Evolutionary conservation across 257 asterid species (phyloP), one percentile per base, ranked within the genome.

Genomic region (Fraxinus excelsior): DNA sequence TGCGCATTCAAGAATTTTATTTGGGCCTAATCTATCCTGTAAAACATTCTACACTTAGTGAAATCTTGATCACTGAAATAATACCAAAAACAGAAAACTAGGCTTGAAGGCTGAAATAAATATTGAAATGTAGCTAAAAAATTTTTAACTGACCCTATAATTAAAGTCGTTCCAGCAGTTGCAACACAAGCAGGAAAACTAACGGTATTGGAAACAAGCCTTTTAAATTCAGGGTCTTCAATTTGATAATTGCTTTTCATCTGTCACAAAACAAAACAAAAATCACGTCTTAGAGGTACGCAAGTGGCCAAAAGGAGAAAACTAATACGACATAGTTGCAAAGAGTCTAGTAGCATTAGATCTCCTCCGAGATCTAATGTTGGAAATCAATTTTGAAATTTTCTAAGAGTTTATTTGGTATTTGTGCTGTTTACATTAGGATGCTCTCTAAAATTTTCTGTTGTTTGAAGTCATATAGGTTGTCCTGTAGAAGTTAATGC

Each of bases 151-250:
- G 34, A 94, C 97, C 98, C 98, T 25, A 94, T 76, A 74, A 91
- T 76, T 71, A 94, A 86, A 73, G 91, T 84, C 35, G 99, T 94
- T 79, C 99, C 99, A 76, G 97, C 99, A 76, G 99, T 91, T 60
- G 99, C 99, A 79, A 88, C 84, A 84, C 92, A 87, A 79, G 97
- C 91, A 5, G 97, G 96, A 75, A 92, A 62, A 82, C 95, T 92
- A 67, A 94, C 86, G 44, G 86, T 74, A 51, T 91, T 88, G 1
- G 90, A 84, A 79, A 87, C 90, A 42, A 92, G 92, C 87, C 85
- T 91, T 82, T 85, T 86, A 53, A 92, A 58, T 79, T 90, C 97
- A 8, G 82, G 89, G 51, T 92, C 93, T 81, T 86, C 86, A 77
- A 89, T 80, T 56, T 76, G 80, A 80, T 86, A 79, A 76, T 82